Conservation (phyloP, 2,329 filamentous ascomycete species). For the Fusarium palustre region DNA sequence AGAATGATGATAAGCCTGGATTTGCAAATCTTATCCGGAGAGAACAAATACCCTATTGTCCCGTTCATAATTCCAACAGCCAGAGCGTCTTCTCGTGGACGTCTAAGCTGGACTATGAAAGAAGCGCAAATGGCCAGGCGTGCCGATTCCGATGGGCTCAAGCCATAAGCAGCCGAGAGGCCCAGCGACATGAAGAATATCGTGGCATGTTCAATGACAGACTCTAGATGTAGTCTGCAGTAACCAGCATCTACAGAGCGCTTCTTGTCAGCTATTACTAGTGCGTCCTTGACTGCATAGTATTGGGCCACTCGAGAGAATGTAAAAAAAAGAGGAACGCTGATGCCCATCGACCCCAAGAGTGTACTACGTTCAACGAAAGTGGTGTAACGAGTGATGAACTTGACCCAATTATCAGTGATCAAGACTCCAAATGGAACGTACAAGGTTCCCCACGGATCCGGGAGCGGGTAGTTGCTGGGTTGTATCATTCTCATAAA, state of each 20-base stretch:
- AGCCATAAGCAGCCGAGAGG: background rate
- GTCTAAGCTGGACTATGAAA: slow-evolving; percentile 23
- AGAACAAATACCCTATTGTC: slow-evolving; percentile 2
- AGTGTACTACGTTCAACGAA: slow-evolving; percentile 5
- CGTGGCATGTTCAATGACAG: slow-evolving; percentile 13
- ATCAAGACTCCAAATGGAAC: slow-evolving; percentile 26
- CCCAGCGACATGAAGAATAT: slow-evolving; percentile 18
- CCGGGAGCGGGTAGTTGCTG: slow-evolving; percentile 1
- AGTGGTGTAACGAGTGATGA: background rate
- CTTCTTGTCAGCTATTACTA: slow-evolving; percentile 14
- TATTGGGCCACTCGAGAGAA: slow-evolving; percentile 35
- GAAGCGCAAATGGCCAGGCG: slow-evolving; percentile 32
- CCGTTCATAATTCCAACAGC: background rate
- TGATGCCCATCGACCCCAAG: slow-evolving; percentile 35
- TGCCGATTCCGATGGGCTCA: slow-evolving; percentile 26
- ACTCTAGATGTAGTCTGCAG: slow-evolving; percentile 15
- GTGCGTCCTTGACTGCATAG: slow-evolving; percentile 32
- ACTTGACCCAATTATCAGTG: slow-evolving; percentile 1
- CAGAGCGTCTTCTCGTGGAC: slow-evolving; percentile 2
- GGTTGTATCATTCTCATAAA: slow-evolving; percentile 10
- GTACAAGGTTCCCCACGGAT: slow-evolving; percentile 40
- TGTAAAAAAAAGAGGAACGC: slow-evolving; percentile 34
- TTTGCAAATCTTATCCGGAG: slow-evolving; percentile 4
- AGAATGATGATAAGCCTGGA: slow-evolving; percentile 3
- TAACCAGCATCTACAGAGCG: background rate